Percentiles rank a stretch among this genome's conserved stretches.
These are phyloP conservation scores for Corinectria fuckeliana DNA, from an alignment of 2,329 filamentous ascomycete genomes.

Conservation along the genomic window DNA sequence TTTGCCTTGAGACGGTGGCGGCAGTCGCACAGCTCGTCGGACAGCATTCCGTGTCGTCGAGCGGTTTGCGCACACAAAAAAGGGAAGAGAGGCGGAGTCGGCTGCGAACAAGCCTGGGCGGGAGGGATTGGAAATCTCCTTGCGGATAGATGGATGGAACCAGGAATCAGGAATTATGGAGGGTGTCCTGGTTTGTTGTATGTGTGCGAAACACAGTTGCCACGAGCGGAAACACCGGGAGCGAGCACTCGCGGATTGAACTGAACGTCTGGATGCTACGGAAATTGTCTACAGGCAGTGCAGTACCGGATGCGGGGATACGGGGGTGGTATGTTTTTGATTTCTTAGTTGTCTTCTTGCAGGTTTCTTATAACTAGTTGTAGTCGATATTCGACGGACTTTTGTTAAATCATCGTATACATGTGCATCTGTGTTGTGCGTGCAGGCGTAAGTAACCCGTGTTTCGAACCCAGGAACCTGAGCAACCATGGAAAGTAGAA, in stretches of 20 bases:
- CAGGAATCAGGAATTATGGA: slow-evolving; percentile 29
- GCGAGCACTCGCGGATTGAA: slow-evolving; percentile 20
- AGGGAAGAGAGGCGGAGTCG: slow-evolving; percentile 7
- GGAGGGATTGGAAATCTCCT: slow-evolving; percentile 37
- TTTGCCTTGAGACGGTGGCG: slow-evolving; percentile 6
- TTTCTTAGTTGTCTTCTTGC: slow-evolving; percentile 28
- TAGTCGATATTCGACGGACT: slow-evolving; percentile 27
- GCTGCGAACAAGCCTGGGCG: slow-evolving; percentile 17
- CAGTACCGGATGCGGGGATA: slow-evolving; percentile 17
- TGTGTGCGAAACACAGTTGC: slow-evolving; percentile 20
- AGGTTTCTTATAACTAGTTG: slow-evolving; percentile 32
- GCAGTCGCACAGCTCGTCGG: neutral
- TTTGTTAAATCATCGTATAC: neutral
- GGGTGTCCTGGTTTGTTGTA: slow-evolving; percentile 18
- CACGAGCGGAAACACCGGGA: slow-evolving; percentile 2
- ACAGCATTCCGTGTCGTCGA: slow-evolving; percentile 4
- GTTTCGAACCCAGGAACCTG: neutral
- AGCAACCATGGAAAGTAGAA: neutral
- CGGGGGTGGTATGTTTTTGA: slow-evolving; percentile 29
- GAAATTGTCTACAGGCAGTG: slow-evolving; percentile 28
- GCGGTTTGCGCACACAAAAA: slow-evolving; percentile 8
- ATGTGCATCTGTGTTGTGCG: neutral
- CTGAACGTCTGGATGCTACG: slow-evolving; percentile 31
- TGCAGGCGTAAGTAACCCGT: neutral
- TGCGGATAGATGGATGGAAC: slow-evolving; percentile 32